Conservation (phyloP, 2,329 filamentous ascomycete genomes). For the Fusarium sp. region DNA sequence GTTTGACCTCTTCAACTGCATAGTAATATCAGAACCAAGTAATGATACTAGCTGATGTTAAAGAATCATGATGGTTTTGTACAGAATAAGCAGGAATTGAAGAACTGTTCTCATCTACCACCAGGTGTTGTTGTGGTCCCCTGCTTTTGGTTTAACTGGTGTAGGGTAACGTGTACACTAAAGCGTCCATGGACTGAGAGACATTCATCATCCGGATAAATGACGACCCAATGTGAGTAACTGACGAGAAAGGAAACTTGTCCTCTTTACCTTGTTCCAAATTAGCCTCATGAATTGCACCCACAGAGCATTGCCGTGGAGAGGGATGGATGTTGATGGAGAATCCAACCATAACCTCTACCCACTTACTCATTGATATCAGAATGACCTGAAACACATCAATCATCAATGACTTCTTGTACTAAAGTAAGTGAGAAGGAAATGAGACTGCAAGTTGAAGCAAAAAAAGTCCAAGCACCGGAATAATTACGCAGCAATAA, state of each 20-base stretch:
- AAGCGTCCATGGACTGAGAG: not conserved
- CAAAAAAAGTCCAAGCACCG: constrained; percentile 1
- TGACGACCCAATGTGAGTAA: not conserved
- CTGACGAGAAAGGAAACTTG: not conserved
- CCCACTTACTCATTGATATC: not conserved
- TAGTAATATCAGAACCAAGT: too few species aligned
- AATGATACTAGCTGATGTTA: too few species aligned
- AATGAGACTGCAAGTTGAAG: not conserved
- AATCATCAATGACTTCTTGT: not conserved
- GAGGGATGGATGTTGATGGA: too few species aligned
- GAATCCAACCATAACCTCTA: not conserved
- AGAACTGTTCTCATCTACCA: not conserved
- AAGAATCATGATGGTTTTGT: too few species aligned
- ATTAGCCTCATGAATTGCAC: not conserved
- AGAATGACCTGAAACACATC: not conserved
- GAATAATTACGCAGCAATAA: constrained; percentile 14
- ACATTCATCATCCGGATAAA: not conserved
- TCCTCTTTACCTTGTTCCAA: not conserved
- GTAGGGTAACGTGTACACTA: not conserved
- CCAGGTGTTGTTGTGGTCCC: not conserved
- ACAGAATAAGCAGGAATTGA: not conserved
- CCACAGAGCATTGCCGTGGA: too few species aligned
- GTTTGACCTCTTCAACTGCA: too few species aligned
- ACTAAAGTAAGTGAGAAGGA: not conserved
- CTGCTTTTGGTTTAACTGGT: not conserved